These are phyloP conservation scores for Hypomontagnella submonticulosa DNA, from an alignment of 495 filamentous ascomycete species.

Conservation along the genomic window DNA sequence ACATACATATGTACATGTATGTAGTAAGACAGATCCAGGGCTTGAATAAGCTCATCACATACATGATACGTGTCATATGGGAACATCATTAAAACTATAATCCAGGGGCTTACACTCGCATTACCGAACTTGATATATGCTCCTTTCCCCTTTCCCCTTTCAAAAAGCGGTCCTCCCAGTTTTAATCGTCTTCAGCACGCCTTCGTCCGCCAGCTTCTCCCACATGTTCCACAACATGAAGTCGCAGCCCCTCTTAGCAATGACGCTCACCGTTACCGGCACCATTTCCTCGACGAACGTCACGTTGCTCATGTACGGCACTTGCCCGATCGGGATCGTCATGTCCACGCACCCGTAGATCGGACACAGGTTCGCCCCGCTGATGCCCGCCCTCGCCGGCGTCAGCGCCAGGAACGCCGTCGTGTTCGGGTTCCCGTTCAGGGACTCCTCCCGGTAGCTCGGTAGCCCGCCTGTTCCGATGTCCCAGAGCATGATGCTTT, in stretches of 20 bases:
- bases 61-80: too few species aligned
- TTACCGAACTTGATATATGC: too few species aligned
- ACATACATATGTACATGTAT: too few species aligned
- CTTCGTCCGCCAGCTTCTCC: constrained; percentile 56
- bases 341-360: constrained; percentile 54
- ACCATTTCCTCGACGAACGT: constrained; percentile 53
- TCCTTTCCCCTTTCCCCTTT: neutral
- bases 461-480: constrained; percentile 57
- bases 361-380: constrained; percentile 49
- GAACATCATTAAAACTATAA: too few species aligned
- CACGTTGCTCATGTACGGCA: constrained; percentile 52
- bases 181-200: constrained; percentile 51
- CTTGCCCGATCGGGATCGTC: constrained; percentile 57
- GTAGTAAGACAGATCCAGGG: too few species aligned
- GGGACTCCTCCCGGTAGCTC: constrained; percentile 49
- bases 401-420: constrained; percentile 49
- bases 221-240: constrained; percentile 58
- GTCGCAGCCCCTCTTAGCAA: constrained; percentile 55
- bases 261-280: constrained; percentile 55
- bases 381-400: constrained; percentile 44
- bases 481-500: constrained; percentile 54
- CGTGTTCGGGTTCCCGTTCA: constrained; percentile 46
- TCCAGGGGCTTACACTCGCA: too few species aligned
- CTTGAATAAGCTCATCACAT: too few species aligned
- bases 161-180: constrained; percentile 53